phyloP scores from a whole-genome alignment of 169 alveolate genomes.

The Plasmodium adleri region DNA sequence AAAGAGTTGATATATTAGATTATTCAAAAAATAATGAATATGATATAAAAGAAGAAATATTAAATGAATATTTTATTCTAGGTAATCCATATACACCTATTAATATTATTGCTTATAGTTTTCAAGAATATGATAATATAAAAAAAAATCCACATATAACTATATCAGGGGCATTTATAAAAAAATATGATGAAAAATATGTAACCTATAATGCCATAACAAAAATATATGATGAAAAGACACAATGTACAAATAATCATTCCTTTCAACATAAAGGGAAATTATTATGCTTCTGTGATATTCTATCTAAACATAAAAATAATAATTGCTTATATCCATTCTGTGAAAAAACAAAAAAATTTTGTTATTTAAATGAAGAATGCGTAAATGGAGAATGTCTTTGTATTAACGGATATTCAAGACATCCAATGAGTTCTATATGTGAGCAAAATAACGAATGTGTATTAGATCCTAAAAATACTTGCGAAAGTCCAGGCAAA shows the following conservation, averaged over 20 bases:
- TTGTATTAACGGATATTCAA: constrained; percentile 67
- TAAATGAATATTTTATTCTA: constrained; percentile 65
- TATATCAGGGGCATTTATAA: constrained; percentile 67
- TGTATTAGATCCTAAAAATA: constrained; percentile 6
- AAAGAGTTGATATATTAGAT: constrained; percentile 65
- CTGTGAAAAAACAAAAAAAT: constrained; percentile 45
- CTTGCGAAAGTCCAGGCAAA: constrained; percentile 53
- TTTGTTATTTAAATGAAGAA: constrained; percentile 62
- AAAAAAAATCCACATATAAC: constrained; percentile 46
- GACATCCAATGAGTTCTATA: constrained; percentile 74
- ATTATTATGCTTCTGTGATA: constrained; percentile 42
- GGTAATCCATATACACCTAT: constrained; percentile 76
- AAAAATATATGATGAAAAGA: neutral
- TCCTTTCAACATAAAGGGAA: constrained; percentile 40
- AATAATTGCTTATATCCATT: constrained; percentile 58
- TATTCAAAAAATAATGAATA: constrained; percentile 51
- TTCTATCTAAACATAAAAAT: neutral
- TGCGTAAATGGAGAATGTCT: constrained; percentile 68
- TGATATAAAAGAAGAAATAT: constrained; percentile 73
- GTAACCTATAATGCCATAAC: constrained; percentile 21
- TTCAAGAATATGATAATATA: constrained; percentile 38
- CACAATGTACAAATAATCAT: constrained; percentile 25
- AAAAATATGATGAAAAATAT: constrained; percentile 18
- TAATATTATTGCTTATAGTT: constrained; percentile 42
- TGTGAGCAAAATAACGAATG: constrained; percentile 76